Conservation (phyloP, 371 early-diverging fungal species). For the Quaeritorhiza haematococci region DNA sequence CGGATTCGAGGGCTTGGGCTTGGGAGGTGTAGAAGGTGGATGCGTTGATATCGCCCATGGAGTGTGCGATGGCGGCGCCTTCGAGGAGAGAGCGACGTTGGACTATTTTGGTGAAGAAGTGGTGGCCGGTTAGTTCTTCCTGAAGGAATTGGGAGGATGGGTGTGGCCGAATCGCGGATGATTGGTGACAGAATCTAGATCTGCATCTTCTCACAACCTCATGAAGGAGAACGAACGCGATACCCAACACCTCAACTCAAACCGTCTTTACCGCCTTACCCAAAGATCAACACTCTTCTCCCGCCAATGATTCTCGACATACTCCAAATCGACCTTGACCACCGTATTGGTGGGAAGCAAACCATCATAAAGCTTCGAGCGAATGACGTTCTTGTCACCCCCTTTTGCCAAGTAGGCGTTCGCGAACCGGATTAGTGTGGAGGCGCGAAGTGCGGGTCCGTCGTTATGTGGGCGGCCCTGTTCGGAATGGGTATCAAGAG, state of each 20-base stretch:
- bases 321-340: conserved; percentile 57
- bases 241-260: too few relatives aligned
- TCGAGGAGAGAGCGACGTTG: conserved; percentile 55
- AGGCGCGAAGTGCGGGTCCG: conserved; percentile 72
- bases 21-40: too few relatives aligned
- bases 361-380: conserved; percentile 18
- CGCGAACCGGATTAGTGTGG: conserved; percentile 46
- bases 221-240: too few relatives aligned
- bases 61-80: conserved; percentile 43
- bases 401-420: conserved; percentile 17
- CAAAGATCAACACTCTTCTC: too few relatives aligned
- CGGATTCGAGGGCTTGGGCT: too few relatives aligned
- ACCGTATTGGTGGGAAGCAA: conserved; percentile 21
- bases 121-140: conserved; percentile 62
- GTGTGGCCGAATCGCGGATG: conserved; percentile 34
- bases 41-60: conserved; percentile 27
- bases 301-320: too few relatives aligned
- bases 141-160: conserved; percentile 56
- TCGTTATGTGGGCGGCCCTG: conserved; percentile 83
- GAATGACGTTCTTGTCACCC: not conserved
- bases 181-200: too few relatives aligned
- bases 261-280: too few relatives aligned
- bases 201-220: too few relatives aligned
- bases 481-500: too few relatives aligned
- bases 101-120: conserved; percentile 67